Conservation (phyloP, 805 yeast species). For the Dipodascus albidus region DNA sequence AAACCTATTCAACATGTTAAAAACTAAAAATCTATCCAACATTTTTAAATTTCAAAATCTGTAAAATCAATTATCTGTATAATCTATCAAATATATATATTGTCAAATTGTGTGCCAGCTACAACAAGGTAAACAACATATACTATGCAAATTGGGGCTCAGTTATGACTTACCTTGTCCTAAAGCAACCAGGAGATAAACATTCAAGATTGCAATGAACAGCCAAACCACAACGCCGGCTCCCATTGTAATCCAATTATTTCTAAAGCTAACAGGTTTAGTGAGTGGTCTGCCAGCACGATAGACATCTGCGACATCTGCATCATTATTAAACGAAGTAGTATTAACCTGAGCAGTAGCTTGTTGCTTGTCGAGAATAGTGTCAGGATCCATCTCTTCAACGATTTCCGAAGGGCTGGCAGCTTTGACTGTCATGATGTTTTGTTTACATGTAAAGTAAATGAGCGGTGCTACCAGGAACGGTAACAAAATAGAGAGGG, state of each 20-base stretch:
- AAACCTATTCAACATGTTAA: too few species aligned
- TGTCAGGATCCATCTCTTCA: conserved; percentile 12
- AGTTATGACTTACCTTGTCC: conserved; percentile 29
- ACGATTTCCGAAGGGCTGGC: conserved; percentile 21
- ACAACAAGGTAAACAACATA: too few species aligned
- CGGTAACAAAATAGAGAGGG: conserved; percentile 71
- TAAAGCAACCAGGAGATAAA: conserved; percentile 44
- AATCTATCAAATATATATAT: too few species aligned
- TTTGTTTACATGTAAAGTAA: conserved; percentile 61
- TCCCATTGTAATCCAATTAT: conserved; percentile 45
- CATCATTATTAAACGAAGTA: conserved; percentile 2
- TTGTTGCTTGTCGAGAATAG: conserved; percentile 3
- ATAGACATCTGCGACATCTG: conserved; percentile 3
- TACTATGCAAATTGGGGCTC: too few species aligned
- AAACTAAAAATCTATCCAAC: too few species aligned
- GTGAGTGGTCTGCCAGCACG: not conserved
- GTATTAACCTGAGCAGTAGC: conserved; percentile 9
- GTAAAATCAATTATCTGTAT: too few species aligned
- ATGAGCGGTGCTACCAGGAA: conserved; percentile 77
- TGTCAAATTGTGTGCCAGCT: too few species aligned
- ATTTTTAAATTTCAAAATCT: too few species aligned
- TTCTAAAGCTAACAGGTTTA: conserved; percentile 22
- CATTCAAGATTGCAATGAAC: conserved; percentile 56
- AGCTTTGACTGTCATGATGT: conserved; percentile 41
- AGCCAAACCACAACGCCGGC: conserved; percentile 54